Base-by-base conservation (phyloP, 2,329 filamentous ascomycete species). In the Talaromyces amestolkiae region DNA sequence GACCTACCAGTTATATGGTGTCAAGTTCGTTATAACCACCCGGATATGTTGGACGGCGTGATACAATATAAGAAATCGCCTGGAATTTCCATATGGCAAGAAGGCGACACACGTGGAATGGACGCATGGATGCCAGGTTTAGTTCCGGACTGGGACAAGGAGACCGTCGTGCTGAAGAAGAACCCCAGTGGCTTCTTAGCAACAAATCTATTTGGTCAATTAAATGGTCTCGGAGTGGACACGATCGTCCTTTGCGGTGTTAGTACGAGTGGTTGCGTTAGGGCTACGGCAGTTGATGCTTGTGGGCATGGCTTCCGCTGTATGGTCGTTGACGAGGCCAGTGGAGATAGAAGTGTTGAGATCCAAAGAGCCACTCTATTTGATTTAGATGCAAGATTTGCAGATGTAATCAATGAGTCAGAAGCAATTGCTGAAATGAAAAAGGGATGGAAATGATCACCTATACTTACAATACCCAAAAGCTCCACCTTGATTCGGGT, bases 381-480 rank as follows among this genome's bases (percentile, higher is more conserved):
- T 58, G 56, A 58, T 43, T 22, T 58, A n/a, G 37, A 58, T 31
- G n/a, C 35, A 45, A 43, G 37, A n/a, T 58, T 58, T 31, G 35
- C 37, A 43, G 56, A 58, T 43, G 56, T 58, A 4, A 41, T 41
- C 3, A 43, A 17, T 27, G 56, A 58, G 56, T 17, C 35, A 7
- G 56, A 58, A 43, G 37, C 37, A 31, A 15, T 58, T 13, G 37
- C 35, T 43, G n/a, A 17, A 24, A 43, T 58, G 56, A 58, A 33
- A n/a, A 31, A 33, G 9, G 49, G 49, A 53, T 53, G 49, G 49
- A 53, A 53, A 33, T 53, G 47, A 53, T 10, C 8, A 5, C 6
- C 15, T 53, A n/a, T n/a, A 31, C 9, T 15, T 53, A 53, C 22
- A 49, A 8, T 49, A 49, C 11, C 11, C 13, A 27, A 11, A 49